Conservation (phyloP, 768 basidiomycete genomes). For the Brasilioporus rufonigricans region DNA sequence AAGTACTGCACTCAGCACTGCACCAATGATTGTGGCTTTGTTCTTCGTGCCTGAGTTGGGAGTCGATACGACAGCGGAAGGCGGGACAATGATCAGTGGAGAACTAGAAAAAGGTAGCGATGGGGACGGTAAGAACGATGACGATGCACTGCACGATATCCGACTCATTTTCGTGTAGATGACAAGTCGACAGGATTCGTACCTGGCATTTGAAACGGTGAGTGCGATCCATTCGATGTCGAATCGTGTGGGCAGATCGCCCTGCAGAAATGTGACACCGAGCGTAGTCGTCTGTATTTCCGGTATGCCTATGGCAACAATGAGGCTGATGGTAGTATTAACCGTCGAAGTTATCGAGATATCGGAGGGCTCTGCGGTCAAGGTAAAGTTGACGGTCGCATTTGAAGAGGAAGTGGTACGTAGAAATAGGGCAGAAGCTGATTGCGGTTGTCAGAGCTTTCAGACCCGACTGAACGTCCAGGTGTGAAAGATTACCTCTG, state of each 20-base stretch:
- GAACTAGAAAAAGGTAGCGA: constrained; percentile 25
- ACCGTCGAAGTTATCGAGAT: constrained; percentile 35
- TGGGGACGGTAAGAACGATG: constrained; percentile 25
- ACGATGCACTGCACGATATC: constrained; percentile 20
- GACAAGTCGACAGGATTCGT: neutral
- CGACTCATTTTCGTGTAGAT: neutral
- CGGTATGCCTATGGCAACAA: constrained; percentile 39
- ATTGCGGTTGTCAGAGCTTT: constrained; percentile 1
- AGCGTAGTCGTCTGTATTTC: constrained; percentile 42
- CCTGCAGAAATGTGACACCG: constrained; percentile 39
- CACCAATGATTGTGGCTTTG: constrained; percentile 16
- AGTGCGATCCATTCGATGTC: constrained; percentile 39
- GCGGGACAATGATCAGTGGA: constrained; percentile 13
- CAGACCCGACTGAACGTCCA: neutral
- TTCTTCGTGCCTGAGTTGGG: neutral
- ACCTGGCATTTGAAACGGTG: constrained; percentile 39
- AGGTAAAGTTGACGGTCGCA: constrained; percentile 51
- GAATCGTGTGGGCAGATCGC: constrained; percentile 28
- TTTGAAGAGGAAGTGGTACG: constrained; percentile 44
- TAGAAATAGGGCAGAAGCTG: constrained; percentile 46
- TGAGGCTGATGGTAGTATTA: constrained; percentile 40
- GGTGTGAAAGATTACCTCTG: constrained; percentile 38
- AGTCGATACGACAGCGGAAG: constrained; percentile 8
- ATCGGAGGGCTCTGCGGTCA: constrained; percentile 39
- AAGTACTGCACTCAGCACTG: constrained; percentile 12